phyloP scores from a whole-genome alignment of 169 alveolate genomes.

The Plasmodium inui region DNA sequence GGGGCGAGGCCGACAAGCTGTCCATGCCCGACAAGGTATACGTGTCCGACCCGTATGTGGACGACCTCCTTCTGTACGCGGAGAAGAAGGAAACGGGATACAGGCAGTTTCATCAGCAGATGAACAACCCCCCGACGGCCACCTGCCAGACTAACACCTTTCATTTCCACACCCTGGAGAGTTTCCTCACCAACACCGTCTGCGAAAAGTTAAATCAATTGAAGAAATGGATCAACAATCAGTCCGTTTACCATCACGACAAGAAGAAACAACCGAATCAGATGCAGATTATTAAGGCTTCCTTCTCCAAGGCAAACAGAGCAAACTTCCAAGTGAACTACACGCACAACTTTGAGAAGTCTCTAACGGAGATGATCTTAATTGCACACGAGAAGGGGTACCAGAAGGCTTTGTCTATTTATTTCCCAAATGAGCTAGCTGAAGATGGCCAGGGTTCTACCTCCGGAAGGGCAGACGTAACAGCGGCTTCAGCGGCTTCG shows the following conservation, averaged over 20 bases:
- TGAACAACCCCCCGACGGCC: neutral
- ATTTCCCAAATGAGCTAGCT: constrained; percentile 8
- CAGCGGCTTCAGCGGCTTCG: neutral
- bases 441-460: neutral
- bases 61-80: constrained; percentile 45
- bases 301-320: neutral
- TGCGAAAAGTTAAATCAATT: constrained; percentile 43
- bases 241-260: neutral
- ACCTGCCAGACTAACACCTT: neutral
- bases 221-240: constrained; percentile 41
- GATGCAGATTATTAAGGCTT: constrained; percentile 23
- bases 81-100: constrained; percentile 10
- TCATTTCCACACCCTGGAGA: neutral
- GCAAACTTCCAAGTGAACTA: constrained; percentile 11
- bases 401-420: neutral
- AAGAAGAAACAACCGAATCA: neutral
- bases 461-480: neutral
- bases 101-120: neutral
- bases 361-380: constrained; percentile 32
- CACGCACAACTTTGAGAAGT: constrained; percentile 13
- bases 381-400: constrained; percentile 35
- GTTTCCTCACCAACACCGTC: neutral
- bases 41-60: constrained; percentile 42
- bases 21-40: constrained; percentile 8
- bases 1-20: too few relatives aligned